Evolutionary conservation across 2,329 filamentous ascomycete species (phyloP).

Genomic region (Lasiodiplodia citricola): DNA sequence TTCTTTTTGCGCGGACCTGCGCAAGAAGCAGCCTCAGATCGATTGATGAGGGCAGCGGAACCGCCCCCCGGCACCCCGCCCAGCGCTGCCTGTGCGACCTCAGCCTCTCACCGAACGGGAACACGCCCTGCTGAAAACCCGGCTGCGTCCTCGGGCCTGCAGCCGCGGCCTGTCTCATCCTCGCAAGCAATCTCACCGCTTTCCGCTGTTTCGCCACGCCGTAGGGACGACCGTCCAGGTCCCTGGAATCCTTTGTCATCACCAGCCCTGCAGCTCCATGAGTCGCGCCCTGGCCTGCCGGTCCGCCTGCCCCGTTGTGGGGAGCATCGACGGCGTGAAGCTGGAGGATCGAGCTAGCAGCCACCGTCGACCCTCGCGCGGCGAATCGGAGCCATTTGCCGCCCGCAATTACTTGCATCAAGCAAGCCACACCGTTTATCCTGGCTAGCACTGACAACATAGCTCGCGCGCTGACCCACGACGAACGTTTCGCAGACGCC

Average conservation of each 20-base stretch:
- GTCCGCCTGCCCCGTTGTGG: not conserved
- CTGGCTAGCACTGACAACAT: slow-evolving; percentile 8
- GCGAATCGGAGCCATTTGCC: slow-evolving; percentile 13
- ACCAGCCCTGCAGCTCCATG: slow-evolving; percentile 13
- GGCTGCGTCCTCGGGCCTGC: not conserved
- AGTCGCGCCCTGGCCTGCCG: slow-evolving; percentile 6
- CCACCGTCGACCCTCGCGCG: slow-evolving; percentile 2
- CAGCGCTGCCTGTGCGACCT: slow-evolving; percentile 14
- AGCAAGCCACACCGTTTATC: slow-evolving; percentile 20
- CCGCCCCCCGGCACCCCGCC: slow-evolving; percentile 5
- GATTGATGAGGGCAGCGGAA: not conserved
- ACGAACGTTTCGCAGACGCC: not conserved
- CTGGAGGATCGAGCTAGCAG: slow-evolving; percentile 12
- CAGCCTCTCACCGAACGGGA: slow-evolving; percentile 9
- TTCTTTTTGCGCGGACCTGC: slow-evolving; percentile 6
- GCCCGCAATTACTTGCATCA: slow-evolving; percentile 15
- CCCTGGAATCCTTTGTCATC: slow-evolving; percentile 17
- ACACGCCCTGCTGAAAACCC: slow-evolving; percentile 16
- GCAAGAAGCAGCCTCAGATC: slow-evolving; percentile 13
- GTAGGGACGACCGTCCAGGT: slow-evolving; percentile 1
- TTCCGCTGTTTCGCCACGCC: slow-evolving; percentile 1
- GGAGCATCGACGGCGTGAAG: not conserved
- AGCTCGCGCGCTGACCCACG: not conserved
- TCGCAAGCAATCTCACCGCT: slow-evolving; percentile 19
- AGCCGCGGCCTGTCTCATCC: slow-evolving; percentile 18